Percentiles rank a stretch among this genome's conserved stretches.
These are phyloP conservation scores for Rhynchospora tenuis DNA, from an alignment of 176 grass and related monocot species.

Conservation along the genomic window DNA sequence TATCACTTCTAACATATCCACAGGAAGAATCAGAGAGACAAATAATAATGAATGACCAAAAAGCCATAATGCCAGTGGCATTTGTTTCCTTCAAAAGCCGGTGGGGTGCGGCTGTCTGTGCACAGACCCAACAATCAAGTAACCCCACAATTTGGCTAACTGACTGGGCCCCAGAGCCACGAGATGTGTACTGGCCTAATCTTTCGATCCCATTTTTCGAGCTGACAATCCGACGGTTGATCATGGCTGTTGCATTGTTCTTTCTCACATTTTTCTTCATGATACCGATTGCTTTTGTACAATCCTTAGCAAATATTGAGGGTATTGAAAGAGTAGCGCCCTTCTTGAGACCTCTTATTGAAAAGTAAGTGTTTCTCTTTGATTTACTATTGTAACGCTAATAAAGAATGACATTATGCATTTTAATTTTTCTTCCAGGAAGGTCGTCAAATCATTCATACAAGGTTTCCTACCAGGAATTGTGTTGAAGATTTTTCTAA, in stretches of 20 bases:
- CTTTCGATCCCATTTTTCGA: constrained; percentile 81
- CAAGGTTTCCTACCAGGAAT: constrained; percentile 98
- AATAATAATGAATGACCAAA: constrained; percentile 59
- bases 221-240: constrained; percentile 69
- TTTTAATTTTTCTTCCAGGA: constrained; percentile 55
- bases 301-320: constrained; percentile 87
- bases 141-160: constrained; percentile 91
- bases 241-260: constrained; percentile 65
- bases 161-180: constrained; percentile 88
- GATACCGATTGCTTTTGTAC: constrained; percentile 92
- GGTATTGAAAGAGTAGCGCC: constrained; percentile 62
- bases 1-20: background rate
- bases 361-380: constrained; percentile 46
- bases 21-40: constrained; percentile 79
- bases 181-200: constrained; percentile 88
- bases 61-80: constrained; percentile 70
- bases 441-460: constrained; percentile 62
- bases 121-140: constrained; percentile 93
- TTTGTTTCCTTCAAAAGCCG: constrained; percentile 92
- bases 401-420: background rate
- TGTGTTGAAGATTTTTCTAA: constrained; percentile 71
- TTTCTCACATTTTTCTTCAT: constrained; percentile 98
- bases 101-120: constrained; percentile 96
- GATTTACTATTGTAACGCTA: constrained; percentile 3
- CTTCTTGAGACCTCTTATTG: constrained; percentile 73